Evolutionary conservation across 345 rosid genomes (phyloP).

Genomic region (Populus euphratica): DNA sequence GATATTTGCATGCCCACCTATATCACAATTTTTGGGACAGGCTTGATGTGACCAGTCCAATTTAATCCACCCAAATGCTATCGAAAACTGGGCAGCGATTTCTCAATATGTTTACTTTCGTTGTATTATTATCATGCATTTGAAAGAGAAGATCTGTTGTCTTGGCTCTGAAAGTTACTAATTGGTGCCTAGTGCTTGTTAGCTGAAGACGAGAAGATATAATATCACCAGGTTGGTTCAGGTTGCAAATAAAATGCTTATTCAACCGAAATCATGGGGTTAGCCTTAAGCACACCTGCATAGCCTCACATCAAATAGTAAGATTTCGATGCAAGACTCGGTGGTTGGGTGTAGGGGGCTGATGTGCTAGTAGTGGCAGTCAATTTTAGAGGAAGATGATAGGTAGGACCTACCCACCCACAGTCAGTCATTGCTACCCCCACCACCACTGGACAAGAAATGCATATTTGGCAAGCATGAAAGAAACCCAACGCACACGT

Average conservation of each 20-base stretch:
- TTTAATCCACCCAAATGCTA: background rate
- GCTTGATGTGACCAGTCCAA: background rate
- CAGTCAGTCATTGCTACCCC: conserved; percentile 6
- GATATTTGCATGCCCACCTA: background rate
- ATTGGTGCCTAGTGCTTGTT: background rate
- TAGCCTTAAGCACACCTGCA: no score
- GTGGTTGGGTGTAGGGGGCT: background rate
- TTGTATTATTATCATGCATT: background rate
- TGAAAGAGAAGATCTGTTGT: background rate
- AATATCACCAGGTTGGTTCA: no score
- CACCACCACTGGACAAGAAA: conserved; percentile 33
- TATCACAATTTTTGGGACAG: background rate
- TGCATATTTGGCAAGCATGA: conserved; percentile 40
- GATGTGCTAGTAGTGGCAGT: background rate
- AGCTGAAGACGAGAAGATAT: background rate
- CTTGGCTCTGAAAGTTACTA: background rate
- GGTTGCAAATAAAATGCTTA: no score
- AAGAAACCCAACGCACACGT: conserved; percentile 43
- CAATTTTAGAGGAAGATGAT: conserved; percentile 9
- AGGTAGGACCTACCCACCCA: conserved; percentile 21
- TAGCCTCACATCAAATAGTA: no score
- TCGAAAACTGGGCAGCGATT: background rate
- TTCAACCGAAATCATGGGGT: background rate
- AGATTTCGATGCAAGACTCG: no score
- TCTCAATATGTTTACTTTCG: background rate